A percentile compares a stretch with the other conserved stretches of the same genome.
Conservation (phyloP, 495 filamentous ascomycete genomes). For the Xylaria telfairii region DNA sequence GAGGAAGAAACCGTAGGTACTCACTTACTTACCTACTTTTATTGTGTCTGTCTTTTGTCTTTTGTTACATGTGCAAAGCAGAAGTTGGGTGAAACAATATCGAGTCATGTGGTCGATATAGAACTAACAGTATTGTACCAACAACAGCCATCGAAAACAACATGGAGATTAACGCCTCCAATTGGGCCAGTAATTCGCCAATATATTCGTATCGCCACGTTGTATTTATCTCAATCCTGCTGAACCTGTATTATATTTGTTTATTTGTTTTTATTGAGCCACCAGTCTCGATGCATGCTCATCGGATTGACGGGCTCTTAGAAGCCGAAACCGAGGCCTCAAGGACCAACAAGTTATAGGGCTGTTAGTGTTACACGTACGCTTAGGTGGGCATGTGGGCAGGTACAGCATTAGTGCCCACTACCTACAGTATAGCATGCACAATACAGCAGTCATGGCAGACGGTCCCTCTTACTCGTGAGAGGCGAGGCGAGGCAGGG, state of each 20-base stretch:
- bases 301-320: background rate
- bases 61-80: background rate
- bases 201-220: background rate
- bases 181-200: no score
- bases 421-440: no score
- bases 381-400: no score
- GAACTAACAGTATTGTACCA: background rate
- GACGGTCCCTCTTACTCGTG: no score
- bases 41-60: no score
- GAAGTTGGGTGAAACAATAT: background rate
- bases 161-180: no score
- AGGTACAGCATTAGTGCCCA: background rate
- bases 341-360: no score
- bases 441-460: background rate
- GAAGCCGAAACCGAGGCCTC: background rate
- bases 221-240: background rate
- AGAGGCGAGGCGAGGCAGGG: no score
- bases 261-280: background rate
- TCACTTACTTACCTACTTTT: no score
- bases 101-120: background rate
- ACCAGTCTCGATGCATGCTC: background rate
- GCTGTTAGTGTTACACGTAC: no score
- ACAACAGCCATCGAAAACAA: no score
- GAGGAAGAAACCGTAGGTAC: no score
- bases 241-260: background rate